phyloP scores from a whole-genome alignment of 2,329 filamentous ascomycete species.

The Fusarium sublunatum region DNA sequence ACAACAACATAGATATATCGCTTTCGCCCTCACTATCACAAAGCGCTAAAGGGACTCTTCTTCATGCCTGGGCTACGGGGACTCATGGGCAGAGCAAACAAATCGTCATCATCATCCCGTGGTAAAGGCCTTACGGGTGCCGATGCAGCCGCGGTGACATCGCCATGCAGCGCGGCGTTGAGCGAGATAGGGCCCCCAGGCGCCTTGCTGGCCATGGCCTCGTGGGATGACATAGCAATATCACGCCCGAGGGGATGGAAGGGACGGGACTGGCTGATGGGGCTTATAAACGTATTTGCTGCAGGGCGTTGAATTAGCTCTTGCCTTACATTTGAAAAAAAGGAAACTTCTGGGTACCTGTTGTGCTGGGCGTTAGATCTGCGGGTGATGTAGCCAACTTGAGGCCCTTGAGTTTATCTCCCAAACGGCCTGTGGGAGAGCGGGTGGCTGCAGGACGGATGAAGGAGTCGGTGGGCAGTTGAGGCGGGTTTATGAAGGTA shows the following conservation, averaged over 20 bases:
- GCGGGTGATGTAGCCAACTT: conserved; percentile 79
- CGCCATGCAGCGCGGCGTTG: conserved; percentile 48
- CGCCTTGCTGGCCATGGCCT: conserved; percentile 45
- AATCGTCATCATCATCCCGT: conserved; percentile 71
- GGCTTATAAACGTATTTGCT: conserved; percentile 53
- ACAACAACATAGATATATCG: neutral
- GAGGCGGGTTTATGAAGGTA: conserved; percentile 67
- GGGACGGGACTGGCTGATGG: conserved; percentile 50
- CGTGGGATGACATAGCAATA: conserved; percentile 53
- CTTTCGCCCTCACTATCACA: conserved; percentile 42
- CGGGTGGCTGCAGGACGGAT: conserved; percentile 67
- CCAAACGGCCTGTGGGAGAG: conserved; percentile 74
- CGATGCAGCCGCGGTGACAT: conserved; percentile 31
- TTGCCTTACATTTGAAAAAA: conserved; percentile 23
- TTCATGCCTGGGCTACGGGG: conserved; percentile 88
- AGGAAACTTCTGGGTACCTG: conserved; percentile 56
- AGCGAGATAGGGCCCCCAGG: conserved; percentile 49
- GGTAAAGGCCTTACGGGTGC: conserved; percentile 32
- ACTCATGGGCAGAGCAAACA: conserved; percentile 89
- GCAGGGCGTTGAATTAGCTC: conserved; percentile 14
- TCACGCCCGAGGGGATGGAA: conserved; percentile 49
- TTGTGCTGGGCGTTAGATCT: conserved; percentile 66
- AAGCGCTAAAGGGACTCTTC: conserved; percentile 79
- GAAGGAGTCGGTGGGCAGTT: conserved; percentile 29
- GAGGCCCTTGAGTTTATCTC: conserved; percentile 83